Evolutionary conservation across 495 filamentous ascomycete species (phyloP).

Genomic region (Penicillium coprophilum): DNA sequence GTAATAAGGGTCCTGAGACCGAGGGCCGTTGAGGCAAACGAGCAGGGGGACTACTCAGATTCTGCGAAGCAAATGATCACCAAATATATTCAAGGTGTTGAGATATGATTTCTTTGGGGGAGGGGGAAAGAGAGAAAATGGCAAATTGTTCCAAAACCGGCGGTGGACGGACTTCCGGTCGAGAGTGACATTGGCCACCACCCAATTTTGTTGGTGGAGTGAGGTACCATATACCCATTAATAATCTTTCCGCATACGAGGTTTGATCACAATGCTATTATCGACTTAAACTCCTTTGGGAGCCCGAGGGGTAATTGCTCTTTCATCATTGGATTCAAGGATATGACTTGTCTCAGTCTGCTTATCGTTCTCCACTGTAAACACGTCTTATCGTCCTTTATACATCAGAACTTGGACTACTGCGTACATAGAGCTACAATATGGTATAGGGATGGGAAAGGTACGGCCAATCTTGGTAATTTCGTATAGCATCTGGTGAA

Average conservation of each 20-base stretch:
- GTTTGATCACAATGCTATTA: constrained; percentile 1
- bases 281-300: background rate
- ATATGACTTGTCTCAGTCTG: background rate
- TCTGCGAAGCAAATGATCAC: background rate
- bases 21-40: constrained; percentile 9
- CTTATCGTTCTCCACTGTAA: background rate
- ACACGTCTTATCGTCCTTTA: too few relatives aligned
- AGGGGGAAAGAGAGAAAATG: constrained; percentile 11
- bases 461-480: background rate
- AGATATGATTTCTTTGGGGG: background rate
- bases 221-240: constrained; percentile 16
- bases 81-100: background rate
- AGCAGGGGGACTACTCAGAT: constrained; percentile 3
- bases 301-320: background rate
- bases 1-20: constrained; percentile 6
- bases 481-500: background rate
- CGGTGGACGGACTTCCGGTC: constrained; percentile 23
- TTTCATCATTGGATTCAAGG: background rate
- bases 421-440: too few relatives aligned
- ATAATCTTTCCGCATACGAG: background rate
- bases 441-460: background rate
- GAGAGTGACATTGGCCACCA: constrained; percentile 25
- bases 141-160: constrained; percentile 21
- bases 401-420: too few relatives aligned
- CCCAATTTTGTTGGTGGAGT: constrained; percentile 11